Evolutionary conservation across 2,329 filamentous ascomycete genomes (phyloP), one percentile per base, ranked within the genome.

Genomic region (Curvularia sp.): DNA sequence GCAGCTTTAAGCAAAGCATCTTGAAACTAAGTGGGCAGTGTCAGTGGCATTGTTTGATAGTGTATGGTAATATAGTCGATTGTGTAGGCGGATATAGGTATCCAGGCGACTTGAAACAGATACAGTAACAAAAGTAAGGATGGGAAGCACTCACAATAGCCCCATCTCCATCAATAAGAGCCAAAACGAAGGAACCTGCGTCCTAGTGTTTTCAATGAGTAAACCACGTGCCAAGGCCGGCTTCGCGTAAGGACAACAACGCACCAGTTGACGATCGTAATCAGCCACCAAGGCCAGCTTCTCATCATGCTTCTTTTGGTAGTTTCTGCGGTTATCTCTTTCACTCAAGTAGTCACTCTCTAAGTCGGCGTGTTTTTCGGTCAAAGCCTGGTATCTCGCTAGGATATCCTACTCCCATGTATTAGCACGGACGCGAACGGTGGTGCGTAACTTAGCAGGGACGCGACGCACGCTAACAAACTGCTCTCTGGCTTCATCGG

Each of bases 151-250:
- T 69, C 68, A 80, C 79, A 51, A 80, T 74, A 62, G 79, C 79
- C 23, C 80, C 80, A 69, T 83, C 81, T n/a, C 81, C 81, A 68
- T 83, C 81, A 46, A 83, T 79, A 46, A 82, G 67, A 38, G 75
- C 79, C 66, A 82, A 66, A 12, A 80, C 78, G 57, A 82, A 82
- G 18, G 79, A 77, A 59, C 74, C 79, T 8, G 64, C 59, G 38
- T 77, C 72, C 73, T 76, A 49, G 19, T 28, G 18, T 3, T 8
- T 8, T 42, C 3, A 2, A 34, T 64, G 25, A 65, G 59, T 38
- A 60, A 6, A 25, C 23, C 10, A 25, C 21, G 10, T 10, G 6
- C 25, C 49, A 57, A 52, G 51, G 53, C 53, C 38, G 36, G 54
- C 39, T 7, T 30, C 25, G 1, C n/a, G 18, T n/a, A 49, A 12